Evolutionary conservation across 108 stramenopile genomes (phyloP).

Genomic region (Fistulifera solaris): DNA sequence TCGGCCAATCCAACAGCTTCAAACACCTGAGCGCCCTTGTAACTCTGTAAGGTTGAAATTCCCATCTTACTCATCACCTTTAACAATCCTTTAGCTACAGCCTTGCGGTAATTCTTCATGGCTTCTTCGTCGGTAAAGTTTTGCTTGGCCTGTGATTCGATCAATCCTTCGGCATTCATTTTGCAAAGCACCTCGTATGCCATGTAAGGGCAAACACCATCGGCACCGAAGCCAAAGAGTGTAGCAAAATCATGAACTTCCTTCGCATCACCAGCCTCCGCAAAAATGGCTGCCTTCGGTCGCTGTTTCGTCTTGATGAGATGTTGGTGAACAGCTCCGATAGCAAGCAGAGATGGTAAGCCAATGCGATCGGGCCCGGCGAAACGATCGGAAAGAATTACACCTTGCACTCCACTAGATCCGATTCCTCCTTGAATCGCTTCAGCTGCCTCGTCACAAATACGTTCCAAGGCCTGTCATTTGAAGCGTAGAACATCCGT

Average conservation of each 20-base stretch:
- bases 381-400: constrained; percentile 85
- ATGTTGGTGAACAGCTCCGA: constrained; percentile 97
- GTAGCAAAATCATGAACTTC: constrained; percentile 94
- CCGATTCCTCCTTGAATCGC: constrained; percentile 82
- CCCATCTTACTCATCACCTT: constrained; percentile 98
- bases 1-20: constrained; percentile 95
- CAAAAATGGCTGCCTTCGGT: constrained; percentile 91
- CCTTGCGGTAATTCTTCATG: constrained; percentile 90
- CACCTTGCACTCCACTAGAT: constrained; percentile 71
- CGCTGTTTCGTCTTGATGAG: constrained; percentile 89
- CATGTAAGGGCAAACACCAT: constrained; percentile 94
- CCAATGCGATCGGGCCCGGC: constrained; percentile 85
- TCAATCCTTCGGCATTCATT: constrained; percentile 87
- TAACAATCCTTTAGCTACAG: constrained; percentile 89
- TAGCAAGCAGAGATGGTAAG: constrained; percentile 88
- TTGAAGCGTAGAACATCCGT: too few relatives aligned
- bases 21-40: constrained; percentile 95
- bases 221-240: constrained; percentile 90
- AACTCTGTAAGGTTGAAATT: constrained; percentile 91
- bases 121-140: constrained; percentile 77
- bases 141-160: constrained; percentile 80
- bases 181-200: constrained; percentile 95
- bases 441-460: constrained; percentile 88
- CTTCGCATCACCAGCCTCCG: constrained; percentile 92
- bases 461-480: constrained; percentile 76